Percentiles rank a stretch among this genome's conserved stretches.
These are phyloP conservation scores for Paecilomyces niveus DNA, from an alignment of 2,329 filamentous ascomycete species.

Conservation along the genomic window DNA sequence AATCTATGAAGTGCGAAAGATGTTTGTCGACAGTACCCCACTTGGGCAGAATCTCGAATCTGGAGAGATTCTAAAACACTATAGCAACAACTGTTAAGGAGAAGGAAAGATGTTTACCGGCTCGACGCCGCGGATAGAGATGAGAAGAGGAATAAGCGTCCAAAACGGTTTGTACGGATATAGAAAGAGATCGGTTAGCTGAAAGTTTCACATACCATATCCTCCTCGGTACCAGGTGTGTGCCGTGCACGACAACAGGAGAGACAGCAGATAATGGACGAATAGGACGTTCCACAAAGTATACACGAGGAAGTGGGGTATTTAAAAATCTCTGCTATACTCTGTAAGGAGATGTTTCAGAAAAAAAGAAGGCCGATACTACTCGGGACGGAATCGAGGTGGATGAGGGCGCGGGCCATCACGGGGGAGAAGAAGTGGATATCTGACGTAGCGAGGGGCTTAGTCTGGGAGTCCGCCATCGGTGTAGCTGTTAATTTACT, in stretches of 20 bases:
- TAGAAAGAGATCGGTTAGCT: not conserved
- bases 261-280: not conserved
- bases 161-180: not conserved
- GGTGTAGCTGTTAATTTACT: not conserved
- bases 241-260: not conserved
- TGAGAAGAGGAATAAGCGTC: not conserved
- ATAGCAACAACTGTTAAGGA: not conserved
- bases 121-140: not conserved
- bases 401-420: not conserved
- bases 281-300: not conserved
- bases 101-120: not conserved
- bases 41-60: not conserved
- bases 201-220: not conserved
- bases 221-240: not conserved
- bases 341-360: not conserved
- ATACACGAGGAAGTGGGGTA: not conserved
- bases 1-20: slow-evolving; percentile 1
- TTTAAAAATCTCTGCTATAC: not conserved
- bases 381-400: not conserved
- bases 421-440: not conserved
- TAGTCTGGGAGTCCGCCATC: not conserved
- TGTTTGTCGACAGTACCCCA: not conserved
- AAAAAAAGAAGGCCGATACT: not conserved
- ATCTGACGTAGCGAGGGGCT: slow-evolving; percentile 12
- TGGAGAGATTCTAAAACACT: not conserved